Conservation (phyloP, 371 early-diverging fungal genomes). For the Phascolomyces articulosus region DNA sequence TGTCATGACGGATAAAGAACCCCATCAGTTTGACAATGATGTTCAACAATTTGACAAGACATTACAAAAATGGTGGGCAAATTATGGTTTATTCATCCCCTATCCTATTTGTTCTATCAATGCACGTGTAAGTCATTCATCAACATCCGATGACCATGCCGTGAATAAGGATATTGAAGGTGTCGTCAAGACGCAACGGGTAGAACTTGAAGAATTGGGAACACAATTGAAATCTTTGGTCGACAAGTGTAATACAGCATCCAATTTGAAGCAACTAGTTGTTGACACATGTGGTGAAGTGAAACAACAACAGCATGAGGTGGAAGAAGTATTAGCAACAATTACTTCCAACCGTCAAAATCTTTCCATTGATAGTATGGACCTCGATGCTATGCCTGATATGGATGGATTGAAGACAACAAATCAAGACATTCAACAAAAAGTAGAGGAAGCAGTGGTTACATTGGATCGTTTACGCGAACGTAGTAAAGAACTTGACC, state of each 20-base stretch:
- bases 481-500: background rate
- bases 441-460: background rate
- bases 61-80: conserved; percentile 18
- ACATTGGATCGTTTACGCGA: background rate
- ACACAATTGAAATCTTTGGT: background rate
- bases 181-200: background rate
- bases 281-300: background rate
- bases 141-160: background rate
- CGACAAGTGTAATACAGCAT: background rate
- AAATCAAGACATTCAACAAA: background rate
- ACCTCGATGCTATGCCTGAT: background rate
- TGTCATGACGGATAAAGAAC: conserved; percentile 8
- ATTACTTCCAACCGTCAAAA: conserved; percentile 1
- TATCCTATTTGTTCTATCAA: conserved; percentile 27
- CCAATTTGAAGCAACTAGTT: background rate
- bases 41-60: conserved; percentile 19
- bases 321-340: background rate
- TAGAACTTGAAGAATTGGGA: background rate
- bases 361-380: background rate
- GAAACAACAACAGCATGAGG: background rate
- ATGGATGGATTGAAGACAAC: background rate
- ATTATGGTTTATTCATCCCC: conserved; percentile 11
- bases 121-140: background rate
- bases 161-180: background rate
- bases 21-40: background rate